Percentiles rank a stretch among this genome's conserved stretches.
Evolutionary conservation across 305 asterid species (phyloP).

Genomic region (Stenogyne calaminthoides): DNA sequence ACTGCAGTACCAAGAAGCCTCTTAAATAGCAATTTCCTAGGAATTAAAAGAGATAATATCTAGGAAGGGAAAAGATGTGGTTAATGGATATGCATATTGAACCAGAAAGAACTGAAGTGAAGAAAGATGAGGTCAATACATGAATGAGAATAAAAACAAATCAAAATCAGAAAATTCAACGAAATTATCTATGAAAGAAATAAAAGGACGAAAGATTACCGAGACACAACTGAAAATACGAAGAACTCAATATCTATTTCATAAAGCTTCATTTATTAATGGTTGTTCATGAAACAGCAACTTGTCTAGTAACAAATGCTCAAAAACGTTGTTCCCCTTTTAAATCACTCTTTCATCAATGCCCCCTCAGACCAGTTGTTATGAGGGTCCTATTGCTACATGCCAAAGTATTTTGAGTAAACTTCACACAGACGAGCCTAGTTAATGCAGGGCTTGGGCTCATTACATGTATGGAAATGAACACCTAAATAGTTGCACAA

Average conservation of each 20-base stretch:
- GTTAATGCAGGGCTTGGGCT: not conserved
- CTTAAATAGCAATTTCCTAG: not conserved
- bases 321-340: slow-evolving; percentile 7
- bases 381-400: slow-evolving; percentile 12
- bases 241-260: not conserved
- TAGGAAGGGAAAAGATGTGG: too few relatives aligned
- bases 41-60: not conserved
- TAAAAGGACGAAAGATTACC: too few relatives aligned
- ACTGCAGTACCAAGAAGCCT: not conserved
- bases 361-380: not conserved
- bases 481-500: not conserved
- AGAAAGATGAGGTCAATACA: too few relatives aligned
- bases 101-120: too few relatives aligned
- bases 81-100: too few relatives aligned
- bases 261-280: slow-evolving; percentile 2
- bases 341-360: not conserved
- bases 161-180: too few relatives aligned
- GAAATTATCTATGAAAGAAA: too few relatives aligned
- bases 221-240: not conserved
- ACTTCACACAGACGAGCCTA: not conserved
- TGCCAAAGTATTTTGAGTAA: not conserved
- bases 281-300: not conserved
- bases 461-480: too few relatives aligned
- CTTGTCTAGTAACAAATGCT: not conserved
- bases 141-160: too few relatives aligned